A percentile compares a stretch with the other conserved stretches of the same genome.
phyloP scores from a whole-genome alignment of 257 asterid genomes.

The Leptodermis oblonga region DNA sequence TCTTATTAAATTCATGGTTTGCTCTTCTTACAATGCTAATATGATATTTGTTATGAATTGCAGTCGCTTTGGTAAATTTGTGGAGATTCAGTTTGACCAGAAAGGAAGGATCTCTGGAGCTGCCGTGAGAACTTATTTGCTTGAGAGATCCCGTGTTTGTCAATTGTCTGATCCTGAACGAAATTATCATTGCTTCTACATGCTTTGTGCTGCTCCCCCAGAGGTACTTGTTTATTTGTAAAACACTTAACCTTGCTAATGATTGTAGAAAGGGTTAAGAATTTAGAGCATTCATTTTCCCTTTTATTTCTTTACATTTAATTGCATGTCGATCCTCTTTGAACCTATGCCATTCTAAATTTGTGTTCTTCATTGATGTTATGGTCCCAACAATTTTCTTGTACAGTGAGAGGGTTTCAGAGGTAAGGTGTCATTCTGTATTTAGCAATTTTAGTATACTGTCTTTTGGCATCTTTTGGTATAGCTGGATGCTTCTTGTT shows the following conservation, averaged over 20 bases:
- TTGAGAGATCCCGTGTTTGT: slow-evolving; percentile 98
- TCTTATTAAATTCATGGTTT: background rate
- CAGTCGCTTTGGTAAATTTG: slow-evolving; percentile 99
- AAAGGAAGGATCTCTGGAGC: slow-evolving; percentile 95
- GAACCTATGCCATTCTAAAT: no score
- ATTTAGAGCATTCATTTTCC: background rate
- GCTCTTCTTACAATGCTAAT: background rate
- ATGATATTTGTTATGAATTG: slow-evolving; percentile 24
- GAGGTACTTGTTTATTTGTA: slow-evolving; percentile 49
- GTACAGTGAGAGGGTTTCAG: background rate
- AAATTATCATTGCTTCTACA: slow-evolving; percentile 96
- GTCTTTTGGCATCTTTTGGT: background rate
- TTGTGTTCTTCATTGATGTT: background rate
- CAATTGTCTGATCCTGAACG: slow-evolving; percentile 99
- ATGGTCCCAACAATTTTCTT: background rate
- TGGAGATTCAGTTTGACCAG: slow-evolving; percentile 93
- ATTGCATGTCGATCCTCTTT: background rate
- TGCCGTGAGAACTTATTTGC: slow-evolving; percentile 97
- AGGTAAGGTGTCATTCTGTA: background rate
- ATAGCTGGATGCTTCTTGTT: background rate
- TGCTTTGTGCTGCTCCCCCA: slow-evolving; percentile 97
- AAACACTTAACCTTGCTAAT: slow-evolving; percentile 1
- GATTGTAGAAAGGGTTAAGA: background rate
- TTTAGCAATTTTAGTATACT: background rate
- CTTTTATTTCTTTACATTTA: background rate